Conservation (phyloP, 257 asterid genomes). For the Eucommia ulmoides region DNA sequence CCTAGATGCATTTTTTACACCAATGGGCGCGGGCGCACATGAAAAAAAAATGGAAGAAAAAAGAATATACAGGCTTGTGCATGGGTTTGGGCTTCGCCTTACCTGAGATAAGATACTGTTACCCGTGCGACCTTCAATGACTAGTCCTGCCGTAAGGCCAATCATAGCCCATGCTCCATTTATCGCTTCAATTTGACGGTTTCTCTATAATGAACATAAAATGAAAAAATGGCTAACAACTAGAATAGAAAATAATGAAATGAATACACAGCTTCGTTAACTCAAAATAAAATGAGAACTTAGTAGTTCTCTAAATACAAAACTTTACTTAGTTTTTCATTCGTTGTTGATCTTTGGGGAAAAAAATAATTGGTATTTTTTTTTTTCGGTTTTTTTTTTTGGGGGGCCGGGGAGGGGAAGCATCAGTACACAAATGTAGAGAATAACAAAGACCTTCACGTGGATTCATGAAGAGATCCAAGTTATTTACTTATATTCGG, state of each 20-base stretch:
- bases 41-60: too few relatives aligned
- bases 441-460: too few relatives aligned
- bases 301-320: not conserved
- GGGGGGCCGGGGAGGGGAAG: too few relatives aligned
- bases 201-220: constrained; percentile 28
- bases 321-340: not conserved
- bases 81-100: constrained; percentile 2
- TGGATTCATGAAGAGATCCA: too few relatives aligned
- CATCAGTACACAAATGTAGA: too few relatives aligned
- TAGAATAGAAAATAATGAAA: not conserved
- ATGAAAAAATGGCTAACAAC: constrained; percentile 4
- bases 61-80: too few relatives aligned
- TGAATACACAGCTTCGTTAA: not conserved
- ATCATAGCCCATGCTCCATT: constrained; percentile 98
- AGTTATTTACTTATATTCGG: too few relatives aligned
- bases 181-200: constrained; percentile 62
- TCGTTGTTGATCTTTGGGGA: not conserved
- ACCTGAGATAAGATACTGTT: constrained; percentile 66
- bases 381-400: too few relatives aligned
- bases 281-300: not conserved
- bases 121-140: constrained; percentile 81
- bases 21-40: too few relatives aligned
- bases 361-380: not conserved
- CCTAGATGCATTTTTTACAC: too few relatives aligned
- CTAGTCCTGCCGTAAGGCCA: constrained; percentile 82